phyloP scores from a whole-genome alignment of 768 basidiomycete species.

The Phaffia tasmanica region DNA sequence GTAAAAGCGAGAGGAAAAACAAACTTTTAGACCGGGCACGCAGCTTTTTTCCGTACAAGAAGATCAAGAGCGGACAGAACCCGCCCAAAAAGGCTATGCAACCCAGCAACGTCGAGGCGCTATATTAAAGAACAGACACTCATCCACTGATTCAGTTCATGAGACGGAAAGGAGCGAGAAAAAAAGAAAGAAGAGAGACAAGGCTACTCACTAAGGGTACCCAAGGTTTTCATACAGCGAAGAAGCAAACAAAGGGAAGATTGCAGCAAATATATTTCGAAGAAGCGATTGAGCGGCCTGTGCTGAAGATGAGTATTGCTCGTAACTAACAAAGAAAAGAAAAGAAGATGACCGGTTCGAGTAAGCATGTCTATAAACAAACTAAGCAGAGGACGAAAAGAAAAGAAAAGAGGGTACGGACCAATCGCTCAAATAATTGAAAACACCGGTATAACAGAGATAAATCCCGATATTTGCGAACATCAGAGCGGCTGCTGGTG shows the following conservation, averaged over 20 bases:
- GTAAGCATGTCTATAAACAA: neutral
- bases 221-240: slow-evolving; percentile 26
- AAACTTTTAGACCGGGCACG: slow-evolving; percentile 33
- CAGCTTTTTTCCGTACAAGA: slow-evolving; percentile 32
- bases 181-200: neutral
- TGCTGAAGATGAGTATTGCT: slow-evolving; percentile 34
- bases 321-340: slow-evolving; percentile 33
- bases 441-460: slow-evolving; percentile 34
- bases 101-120: slow-evolving; percentile 34
- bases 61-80: slow-evolving; percentile 31
- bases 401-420: neutral
- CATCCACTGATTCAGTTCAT: slow-evolving; percentile 24
- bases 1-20: slow-evolving; percentile 29
- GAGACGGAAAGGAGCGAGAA: slow-evolving; percentile 1
- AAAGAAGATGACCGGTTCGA: neutral
- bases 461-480: slow-evolving; percentile 32
- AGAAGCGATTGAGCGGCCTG: slow-evolving; percentile 29
- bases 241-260: slow-evolving; percentile 32
- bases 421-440: slow-evolving; percentile 27
- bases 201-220: slow-evolving; percentile 25
- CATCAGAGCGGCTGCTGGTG: slow-evolving; percentile 30
- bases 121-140: slow-evolving; percentile 27
- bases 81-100: slow-evolving; percentile 30
- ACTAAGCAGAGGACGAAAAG: neutral
- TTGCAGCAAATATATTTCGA: slow-evolving; percentile 29